Conservation (phyloP, 805 yeast genomes). For the Candida chilensis region DNA sequence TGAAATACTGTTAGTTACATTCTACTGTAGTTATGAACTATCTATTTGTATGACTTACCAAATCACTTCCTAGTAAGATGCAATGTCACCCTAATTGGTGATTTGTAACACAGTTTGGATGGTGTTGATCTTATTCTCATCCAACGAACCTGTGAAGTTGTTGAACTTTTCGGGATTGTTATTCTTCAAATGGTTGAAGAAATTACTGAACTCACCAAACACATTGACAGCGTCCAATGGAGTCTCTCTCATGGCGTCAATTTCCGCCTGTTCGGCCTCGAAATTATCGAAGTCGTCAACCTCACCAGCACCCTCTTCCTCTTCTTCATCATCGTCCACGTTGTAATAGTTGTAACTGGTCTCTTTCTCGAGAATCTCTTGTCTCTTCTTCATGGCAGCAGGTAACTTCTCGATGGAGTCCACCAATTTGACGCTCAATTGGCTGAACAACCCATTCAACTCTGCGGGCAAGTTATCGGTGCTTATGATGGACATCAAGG, state of each 20-base stretch:
- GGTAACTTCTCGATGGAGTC: conserved; percentile 35
- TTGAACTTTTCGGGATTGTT: conserved; percentile 18
- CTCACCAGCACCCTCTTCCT: conserved; percentile 17
- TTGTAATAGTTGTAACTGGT: conserved; percentile 12
- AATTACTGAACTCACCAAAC: conserved; percentile 22
- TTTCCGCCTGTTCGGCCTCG: conserved; percentile 35
- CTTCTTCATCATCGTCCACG: conserved; percentile 17
- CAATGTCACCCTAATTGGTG: no score
- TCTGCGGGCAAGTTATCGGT: conserved; percentile 26
- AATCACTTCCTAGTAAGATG: no score
- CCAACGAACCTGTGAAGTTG: not conserved
- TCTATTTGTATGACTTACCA: no score
- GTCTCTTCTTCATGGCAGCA: conserved; percentile 35
- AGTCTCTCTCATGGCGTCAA: conserved; percentile 33
- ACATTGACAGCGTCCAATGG: conserved; percentile 31
- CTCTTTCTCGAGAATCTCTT: conserved; percentile 32
- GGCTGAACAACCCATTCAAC: conserved; percentile 10
- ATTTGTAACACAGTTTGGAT: no score
- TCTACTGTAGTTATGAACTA: no score
- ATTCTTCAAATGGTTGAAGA: conserved; percentile 18
- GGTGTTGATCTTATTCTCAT: not conserved
- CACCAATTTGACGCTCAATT: conserved; percentile 22
- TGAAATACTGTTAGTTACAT: no score
- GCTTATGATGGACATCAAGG: conserved; percentile 28
- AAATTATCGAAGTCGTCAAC: conserved; percentile 11